A percentile compares a stretch with the other conserved stretches of the same genome.
Conservation (phyloP, 805 yeast genomes). For the Kurtzmaniella fragi region DNA sequence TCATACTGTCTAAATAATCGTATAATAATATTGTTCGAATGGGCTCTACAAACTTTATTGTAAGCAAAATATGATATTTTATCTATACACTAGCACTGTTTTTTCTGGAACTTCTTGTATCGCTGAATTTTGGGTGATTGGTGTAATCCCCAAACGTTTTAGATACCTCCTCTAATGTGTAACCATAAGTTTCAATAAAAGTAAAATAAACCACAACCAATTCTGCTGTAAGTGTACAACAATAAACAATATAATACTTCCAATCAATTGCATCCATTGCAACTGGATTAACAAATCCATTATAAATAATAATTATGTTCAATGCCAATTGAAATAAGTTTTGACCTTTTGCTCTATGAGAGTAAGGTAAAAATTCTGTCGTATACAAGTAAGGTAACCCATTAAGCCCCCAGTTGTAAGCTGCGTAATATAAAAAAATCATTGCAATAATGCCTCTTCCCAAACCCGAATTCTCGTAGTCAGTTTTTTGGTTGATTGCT, state of each 20-base stretch:
- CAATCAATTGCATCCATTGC: constrained; percentile 30
- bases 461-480: constrained; percentile 34
- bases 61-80: too few relatives aligned
- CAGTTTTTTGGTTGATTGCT: constrained; percentile 39
- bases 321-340: constrained; percentile 16
- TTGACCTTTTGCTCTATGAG: constrained; percentile 28
- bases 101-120: background rate
- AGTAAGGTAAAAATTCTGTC: constrained; percentile 29
- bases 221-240: constrained; percentile 22
- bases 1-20: too few relatives aligned
- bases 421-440: constrained; percentile 38
- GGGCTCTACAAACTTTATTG: too few relatives aligned
- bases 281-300: constrained; percentile 15
- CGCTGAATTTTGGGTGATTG: background rate
- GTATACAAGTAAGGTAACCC: constrained; percentile 26
- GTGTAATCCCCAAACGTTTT: constrained; percentile 17
- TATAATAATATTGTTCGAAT: too few relatives aligned
- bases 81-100: too few relatives aligned
- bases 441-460: constrained; percentile 47
- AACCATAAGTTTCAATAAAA: constrained; percentile 28
- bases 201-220: constrained; percentile 17
- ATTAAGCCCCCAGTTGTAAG: constrained; percentile 22
- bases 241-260: constrained; percentile 32
- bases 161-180: constrained; percentile 30
- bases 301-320: constrained; percentile 11